Base-by-base conservation (phyloP, 495 filamentous ascomycete species). In the Hyaloscypha finlandica region DNA sequence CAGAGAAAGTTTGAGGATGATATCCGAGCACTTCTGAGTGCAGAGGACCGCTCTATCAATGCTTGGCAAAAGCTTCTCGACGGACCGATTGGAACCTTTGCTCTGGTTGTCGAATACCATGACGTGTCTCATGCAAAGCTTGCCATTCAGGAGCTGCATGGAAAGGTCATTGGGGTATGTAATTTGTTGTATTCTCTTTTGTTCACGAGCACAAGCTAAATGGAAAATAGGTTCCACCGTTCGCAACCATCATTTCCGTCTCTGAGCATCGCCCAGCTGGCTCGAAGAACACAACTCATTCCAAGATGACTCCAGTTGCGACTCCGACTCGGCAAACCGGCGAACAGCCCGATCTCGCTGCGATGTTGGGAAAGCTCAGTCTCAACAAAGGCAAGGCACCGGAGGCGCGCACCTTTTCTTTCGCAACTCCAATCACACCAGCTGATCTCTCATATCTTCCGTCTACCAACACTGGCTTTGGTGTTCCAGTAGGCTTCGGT, bases 71-170 rank as follows among this genome's bases (percentile, higher is more conserved):
- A 72, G 6, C 71, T 77, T 80, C 61, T 75, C 16, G 42, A 48
- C 16, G 11, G 42, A 4, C 8, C 4, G 16, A 12, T 19, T 48
- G 42, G 42, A 16, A 48, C 42, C 42, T 48, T 16, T 48, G 16
- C 72, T 30, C 79, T 81, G 11, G 57, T 83, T 62, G 79, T 74
- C 9, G 89, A 92, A 67, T 92, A 83, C 72, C 83, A 77, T 56
- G 84, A 90, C 56, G 75, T 74, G 57, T 70, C 78, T 11, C 68
- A 71, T 59, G 76, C 81, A 6, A 32, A 64, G 45, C 6, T 16
- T 37, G 29, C 16, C 42, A 48, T 48, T 19, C 42, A 48, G 16
- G 42, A 48, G 11, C 16, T 48, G 42, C 42, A 62, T 22, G 60
- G 42, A 16, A 48, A 48, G 42, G 42, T 48, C 42, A 48, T 48